These are phyloP conservation scores for Spinacia oleracea DNA, from an alignment of 179 eudicot species.

Conservation along the genomic window DNA sequence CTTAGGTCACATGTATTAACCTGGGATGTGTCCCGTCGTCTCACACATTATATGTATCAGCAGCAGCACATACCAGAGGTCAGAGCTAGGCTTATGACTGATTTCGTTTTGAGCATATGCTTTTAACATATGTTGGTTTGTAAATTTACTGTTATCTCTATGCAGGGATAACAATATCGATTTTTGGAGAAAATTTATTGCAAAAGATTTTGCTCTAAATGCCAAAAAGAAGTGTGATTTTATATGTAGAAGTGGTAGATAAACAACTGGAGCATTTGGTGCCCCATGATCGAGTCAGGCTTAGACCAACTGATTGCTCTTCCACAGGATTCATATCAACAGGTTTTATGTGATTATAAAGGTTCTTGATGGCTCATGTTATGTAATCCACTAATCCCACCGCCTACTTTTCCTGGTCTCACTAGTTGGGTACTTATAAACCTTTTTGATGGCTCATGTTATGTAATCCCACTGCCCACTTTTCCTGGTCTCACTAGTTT, in stretches of 20 bases:
- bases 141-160: conserved; percentile 4
- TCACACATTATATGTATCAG: conserved; percentile 87
- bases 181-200: conserved; percentile 92
- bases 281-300: conserved; percentile 89
- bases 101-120: neutral
- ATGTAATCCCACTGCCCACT: neutral
- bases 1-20: conserved; percentile 84
- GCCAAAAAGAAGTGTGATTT: conserved; percentile 98
- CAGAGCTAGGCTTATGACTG: conserved; percentile 27
- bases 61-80: conserved; percentile 96
- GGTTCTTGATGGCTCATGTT: conserved; percentile 8
- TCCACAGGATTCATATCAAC: conserved; percentile 96
- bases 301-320: conserved; percentile 95
- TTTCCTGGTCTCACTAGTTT: conserved; percentile 12
- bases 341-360: conserved; percentile 65
- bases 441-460: conserved; percentile 8
- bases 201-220: conserved; percentile 86
- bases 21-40: conserved; percentile 91
- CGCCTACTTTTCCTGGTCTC: conserved; percentile 10
- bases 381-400: neutral
- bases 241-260: conserved; percentile 96
- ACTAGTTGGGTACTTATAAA: too few relatives aligned
- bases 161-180: conserved; percentile 93
- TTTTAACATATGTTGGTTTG: neutral
- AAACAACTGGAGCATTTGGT: conserved; percentile 85